Percentiles rank a stretch among this genome's conserved stretches.
Evolutionary conservation across 2,329 filamentous ascomycete species (phyloP).

Genomic region (Penicillium expansum): DNA sequence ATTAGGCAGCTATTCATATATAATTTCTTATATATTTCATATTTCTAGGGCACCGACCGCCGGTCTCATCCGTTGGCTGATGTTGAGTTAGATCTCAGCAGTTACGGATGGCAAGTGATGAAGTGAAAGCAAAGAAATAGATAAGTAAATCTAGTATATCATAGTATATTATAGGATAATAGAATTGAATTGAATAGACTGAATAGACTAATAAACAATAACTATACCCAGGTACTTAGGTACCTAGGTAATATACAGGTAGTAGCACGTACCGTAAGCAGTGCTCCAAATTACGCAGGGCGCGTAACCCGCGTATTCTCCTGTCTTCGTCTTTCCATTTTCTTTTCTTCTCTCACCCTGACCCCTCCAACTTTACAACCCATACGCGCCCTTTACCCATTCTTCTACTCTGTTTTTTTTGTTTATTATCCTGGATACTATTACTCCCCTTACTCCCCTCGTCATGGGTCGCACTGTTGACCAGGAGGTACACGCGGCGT

Average conservation of each 20-base stretch:
- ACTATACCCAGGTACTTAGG: not conserved
- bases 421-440: not conserved
- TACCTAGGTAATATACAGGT: not conserved
- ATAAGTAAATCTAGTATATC: not conserved
- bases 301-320: constrained; percentile 23
- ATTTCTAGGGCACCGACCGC: not conserved
- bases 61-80: constrained; percentile 4
- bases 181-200: not conserved
- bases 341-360: constrained; percentile 17
- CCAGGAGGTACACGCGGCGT: constrained; percentile 53
- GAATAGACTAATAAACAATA: not conserved
- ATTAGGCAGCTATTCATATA: not conserved
- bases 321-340: constrained; percentile 26
- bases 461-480: constrained; percentile 53
- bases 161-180: too few relatives aligned
- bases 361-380: constrained; percentile 13
- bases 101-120: not conserved
- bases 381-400: constrained; percentile 17
- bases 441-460: constrained; percentile 25
- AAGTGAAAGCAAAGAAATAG: not conserved
- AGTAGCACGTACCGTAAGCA: constrained; percentile 13
- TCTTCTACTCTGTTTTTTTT: not conserved
- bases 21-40: not conserved
- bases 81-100: not conserved
- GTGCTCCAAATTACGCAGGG: constrained; percentile 23